phyloP scores from a whole-genome alignment of 1,284 basidiomycete species.

The Leccinum solheimii region DNA sequence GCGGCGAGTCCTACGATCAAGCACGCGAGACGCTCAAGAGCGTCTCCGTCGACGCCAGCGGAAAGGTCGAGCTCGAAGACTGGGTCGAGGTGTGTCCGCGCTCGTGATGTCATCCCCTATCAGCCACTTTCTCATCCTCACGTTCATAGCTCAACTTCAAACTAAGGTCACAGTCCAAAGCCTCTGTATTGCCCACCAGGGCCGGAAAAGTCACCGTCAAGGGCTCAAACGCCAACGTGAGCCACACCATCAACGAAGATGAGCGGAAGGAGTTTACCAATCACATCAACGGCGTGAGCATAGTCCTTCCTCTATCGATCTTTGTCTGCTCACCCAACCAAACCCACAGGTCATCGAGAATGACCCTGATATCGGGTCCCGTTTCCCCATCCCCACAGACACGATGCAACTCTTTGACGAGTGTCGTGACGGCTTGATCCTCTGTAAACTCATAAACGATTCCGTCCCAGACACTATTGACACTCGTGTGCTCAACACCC shows the following conservation, averaged over 20 bases:
- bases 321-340: constrained; percentile 5
- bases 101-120: constrained; percentile 17
- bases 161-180: constrained; percentile 58
- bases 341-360: constrained; percentile 78
- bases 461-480: constrained; percentile 99
- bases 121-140: constrained; percentile 18
- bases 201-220: constrained; percentile 93
- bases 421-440: constrained; percentile 90
- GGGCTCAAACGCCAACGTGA: constrained; percentile 93
- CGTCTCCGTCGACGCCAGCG: constrained; percentile 92
- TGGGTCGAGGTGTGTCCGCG: constrained; percentile 84
- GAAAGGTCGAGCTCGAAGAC: constrained; percentile 96
- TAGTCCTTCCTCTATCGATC: background rate
- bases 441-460: constrained; percentile 99
- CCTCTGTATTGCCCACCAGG: constrained; percentile 64
- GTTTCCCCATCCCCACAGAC: constrained; percentile 93
- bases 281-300: constrained; percentile 87
- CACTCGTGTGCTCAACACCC: constrained; percentile 95
- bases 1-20: constrained; percentile 89
- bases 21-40: constrained; percentile 92
- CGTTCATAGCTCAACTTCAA: constrained; percentile 74
- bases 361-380: constrained; percentile 80
- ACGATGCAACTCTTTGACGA: constrained; percentile 99
- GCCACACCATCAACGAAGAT: constrained; percentile 98
- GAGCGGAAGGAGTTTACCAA: constrained; percentile 95